Conservation (phyloP, 129 eudicot genomes). For the Flaveria robusta region DNA sequence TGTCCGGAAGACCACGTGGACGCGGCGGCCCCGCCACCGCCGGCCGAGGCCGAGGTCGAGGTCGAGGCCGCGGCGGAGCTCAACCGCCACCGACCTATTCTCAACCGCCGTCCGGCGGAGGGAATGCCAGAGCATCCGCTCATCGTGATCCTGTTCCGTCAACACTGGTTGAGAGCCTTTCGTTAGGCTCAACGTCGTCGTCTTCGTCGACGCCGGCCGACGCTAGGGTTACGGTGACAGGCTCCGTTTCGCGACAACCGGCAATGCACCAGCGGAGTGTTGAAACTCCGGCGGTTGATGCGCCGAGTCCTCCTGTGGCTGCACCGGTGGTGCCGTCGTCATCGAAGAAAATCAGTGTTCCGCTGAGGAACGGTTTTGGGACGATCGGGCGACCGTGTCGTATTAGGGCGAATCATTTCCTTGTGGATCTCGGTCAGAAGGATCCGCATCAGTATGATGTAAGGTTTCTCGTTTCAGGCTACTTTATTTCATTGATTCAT, state of each 20-base stretch:
- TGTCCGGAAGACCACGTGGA: conserved; percentile 50
- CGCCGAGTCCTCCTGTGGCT: conserved; percentile 6
- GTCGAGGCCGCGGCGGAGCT: conserved; percentile 33
- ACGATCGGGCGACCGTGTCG: conserved; percentile 41
- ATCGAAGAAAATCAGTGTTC: conserved; percentile 34
- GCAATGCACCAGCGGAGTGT: conserved; percentile 15
- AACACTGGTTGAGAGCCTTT: background rate
- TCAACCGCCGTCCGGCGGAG: conserved; percentile 17
- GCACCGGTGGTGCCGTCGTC: conserved; percentile 41
- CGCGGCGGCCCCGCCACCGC: conserved; percentile 30
- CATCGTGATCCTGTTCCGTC: background rate
- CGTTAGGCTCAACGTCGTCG: conserved; percentile 25
- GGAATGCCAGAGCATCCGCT: conserved; percentile 20
- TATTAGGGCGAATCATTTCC: conserved; percentile 75
- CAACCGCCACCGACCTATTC: conserved; percentile 1
- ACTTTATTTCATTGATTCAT: background rate
- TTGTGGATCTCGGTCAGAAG: conserved; percentile 47
- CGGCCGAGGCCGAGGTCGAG: conserved; percentile 38
- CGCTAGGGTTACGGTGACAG: conserved; percentile 6
- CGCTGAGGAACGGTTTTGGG: conserved; percentile 61
- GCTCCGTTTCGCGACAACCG: conserved; percentile 11
- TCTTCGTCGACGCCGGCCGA: conserved; percentile 7
- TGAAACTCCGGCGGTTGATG: conserved; percentile 11
- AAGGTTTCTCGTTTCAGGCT: conserved; percentile 8
- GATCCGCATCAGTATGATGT: conserved; percentile 83